These are phyloP conservation scores for Didymella keratinophila DNA, from an alignment of 2,329 filamentous ascomycete species.

Conservation along the genomic window DNA sequence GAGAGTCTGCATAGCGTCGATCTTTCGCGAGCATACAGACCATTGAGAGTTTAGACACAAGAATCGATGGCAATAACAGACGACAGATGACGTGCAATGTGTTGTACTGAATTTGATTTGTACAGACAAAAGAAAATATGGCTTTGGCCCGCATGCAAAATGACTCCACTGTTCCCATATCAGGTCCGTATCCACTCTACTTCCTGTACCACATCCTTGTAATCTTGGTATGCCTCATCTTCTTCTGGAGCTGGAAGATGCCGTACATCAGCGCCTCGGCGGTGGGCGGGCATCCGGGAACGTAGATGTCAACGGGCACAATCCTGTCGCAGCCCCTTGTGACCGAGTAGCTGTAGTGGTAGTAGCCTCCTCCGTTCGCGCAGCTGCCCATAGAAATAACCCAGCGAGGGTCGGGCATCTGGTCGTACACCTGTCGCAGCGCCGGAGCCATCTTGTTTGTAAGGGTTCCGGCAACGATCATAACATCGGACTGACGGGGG, in stretches of 20 bases:
- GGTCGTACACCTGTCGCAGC: constrained; percentile 89
- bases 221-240: constrained; percentile 70
- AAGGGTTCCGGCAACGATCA: constrained; percentile 92
- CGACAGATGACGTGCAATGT: neutral
- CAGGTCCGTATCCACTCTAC: constrained; percentile 41
- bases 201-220: constrained; percentile 67
- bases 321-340: constrained; percentile 80
- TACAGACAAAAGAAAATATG: constrained; percentile 29
- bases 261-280: constrained; percentile 65
- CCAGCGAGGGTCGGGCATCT: constrained; percentile 93
- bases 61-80: neutral
- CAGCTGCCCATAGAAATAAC: constrained; percentile 86
- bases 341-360: constrained; percentile 85
- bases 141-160: constrained; percentile 33
- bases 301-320: constrained; percentile 84
- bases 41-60: neutral
- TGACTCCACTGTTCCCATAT: constrained; percentile 26
- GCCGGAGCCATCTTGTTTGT: constrained; percentile 98
- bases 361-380: constrained; percentile 85
- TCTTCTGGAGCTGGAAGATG: constrained; percentile 80
- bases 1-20: constrained; percentile 33
- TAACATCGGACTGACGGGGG: constrained; percentile 88
- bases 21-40: constrained; percentile 6
- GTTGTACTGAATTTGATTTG: constrained; percentile 26
- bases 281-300: constrained; percentile 73